These are phyloP conservation scores for Suhomyces panamericanus DNA, from an alignment of 1,139 yeast species.

Conservation along the genomic window DNA sequence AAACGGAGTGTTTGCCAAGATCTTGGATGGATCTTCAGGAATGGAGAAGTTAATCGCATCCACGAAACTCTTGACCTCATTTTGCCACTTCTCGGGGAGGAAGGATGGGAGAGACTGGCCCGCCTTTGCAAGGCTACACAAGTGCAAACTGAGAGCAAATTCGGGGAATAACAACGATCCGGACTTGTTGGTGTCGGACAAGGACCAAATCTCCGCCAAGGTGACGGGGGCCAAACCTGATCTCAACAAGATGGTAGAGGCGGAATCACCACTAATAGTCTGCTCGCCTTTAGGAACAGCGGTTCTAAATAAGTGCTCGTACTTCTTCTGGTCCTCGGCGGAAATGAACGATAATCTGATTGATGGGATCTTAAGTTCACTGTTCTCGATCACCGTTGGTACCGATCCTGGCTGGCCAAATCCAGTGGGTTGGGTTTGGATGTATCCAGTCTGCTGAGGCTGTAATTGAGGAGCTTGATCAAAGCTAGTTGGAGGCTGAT, in stretches of 20 bases:
- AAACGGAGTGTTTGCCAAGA: constrained; percentile 50
- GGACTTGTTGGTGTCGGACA: constrained; percentile 83
- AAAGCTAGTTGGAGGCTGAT: constrained; percentile 17
- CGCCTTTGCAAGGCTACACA: constrained; percentile 74
- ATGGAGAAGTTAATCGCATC: constrained; percentile 83
- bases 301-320: constrained; percentile 76
- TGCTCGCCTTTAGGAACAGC: constrained; percentile 77
- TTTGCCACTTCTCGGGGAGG: constrained; percentile 69
- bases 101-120: constrained; percentile 76
- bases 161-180: constrained; percentile 91
- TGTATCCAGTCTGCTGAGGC: constrained; percentile 35
- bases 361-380: constrained; percentile 54
- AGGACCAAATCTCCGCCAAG: constrained; percentile 86
- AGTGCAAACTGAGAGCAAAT: constrained; percentile 88
- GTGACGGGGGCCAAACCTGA: constrained; percentile 76
- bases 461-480: constrained; percentile 20
- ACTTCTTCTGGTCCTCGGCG: constrained; percentile 80
- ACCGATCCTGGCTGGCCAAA: constrained; percentile 25
- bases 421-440: constrained; percentile 43
- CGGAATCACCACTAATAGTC: constrained; percentile 74
- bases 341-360: constrained; percentile 83
- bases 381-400: constrained; percentile 34
- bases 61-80: constrained; percentile 84
- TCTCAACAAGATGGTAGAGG: constrained; percentile 75
- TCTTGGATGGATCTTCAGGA: constrained; percentile 55